Conservation (phyloP, 2,329 filamentous ascomycete species). For the Curvularia hawaiiensis region DNA sequence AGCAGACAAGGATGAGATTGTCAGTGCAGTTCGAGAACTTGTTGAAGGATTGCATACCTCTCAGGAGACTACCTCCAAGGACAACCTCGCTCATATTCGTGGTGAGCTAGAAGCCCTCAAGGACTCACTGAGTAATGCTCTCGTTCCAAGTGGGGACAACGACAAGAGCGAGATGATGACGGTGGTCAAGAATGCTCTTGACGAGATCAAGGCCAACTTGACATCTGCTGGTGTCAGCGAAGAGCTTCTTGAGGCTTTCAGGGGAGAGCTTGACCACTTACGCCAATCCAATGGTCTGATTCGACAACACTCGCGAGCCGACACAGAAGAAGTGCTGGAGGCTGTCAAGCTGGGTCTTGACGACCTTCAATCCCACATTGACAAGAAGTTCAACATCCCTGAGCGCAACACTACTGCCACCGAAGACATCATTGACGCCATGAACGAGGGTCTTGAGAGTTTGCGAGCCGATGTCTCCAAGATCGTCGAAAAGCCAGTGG, state of each 20-base stretch:
- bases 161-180: slow-evolving; percentile 52
- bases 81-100: slow-evolving; percentile 50
- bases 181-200: slow-evolving; percentile 44
- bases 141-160: slow-evolving; percentile 47
- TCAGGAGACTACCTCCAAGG: slow-evolving; percentile 50
- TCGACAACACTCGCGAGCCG: slow-evolving; percentile 48
- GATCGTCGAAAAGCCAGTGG: slow-evolving; percentile 76
- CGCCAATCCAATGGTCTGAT: slow-evolving; percentile 51
- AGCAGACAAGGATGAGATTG: slow-evolving; percentile 68
- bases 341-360: slow-evolving; percentile 56
- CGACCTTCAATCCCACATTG: slow-evolving; percentile 55
- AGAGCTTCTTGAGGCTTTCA: slow-evolving; percentile 60
- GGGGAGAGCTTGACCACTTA: slow-evolving; percentile 57
- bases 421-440: slow-evolving; percentile 63
- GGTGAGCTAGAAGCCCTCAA: slow-evolving; percentile 52
- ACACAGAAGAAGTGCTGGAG: slow-evolving; percentile 57
- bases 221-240: slow-evolving; percentile 46
- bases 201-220: slow-evolving; percentile 44
- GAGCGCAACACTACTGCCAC: slow-evolving; percentile 61
- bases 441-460: slow-evolving; percentile 73
- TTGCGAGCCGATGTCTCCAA: slow-evolving; percentile 77
- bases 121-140: slow-evolving; percentile 48
- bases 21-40: slow-evolving; percentile 66
- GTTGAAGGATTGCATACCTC: slow-evolving; percentile 52
- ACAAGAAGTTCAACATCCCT: slow-evolving; percentile 59